These are phyloP conservation scores for Emydomyces testavorans DNA, from an alignment of 2,329 filamentous ascomycete genomes.

Conservation along the genomic window DNA sequence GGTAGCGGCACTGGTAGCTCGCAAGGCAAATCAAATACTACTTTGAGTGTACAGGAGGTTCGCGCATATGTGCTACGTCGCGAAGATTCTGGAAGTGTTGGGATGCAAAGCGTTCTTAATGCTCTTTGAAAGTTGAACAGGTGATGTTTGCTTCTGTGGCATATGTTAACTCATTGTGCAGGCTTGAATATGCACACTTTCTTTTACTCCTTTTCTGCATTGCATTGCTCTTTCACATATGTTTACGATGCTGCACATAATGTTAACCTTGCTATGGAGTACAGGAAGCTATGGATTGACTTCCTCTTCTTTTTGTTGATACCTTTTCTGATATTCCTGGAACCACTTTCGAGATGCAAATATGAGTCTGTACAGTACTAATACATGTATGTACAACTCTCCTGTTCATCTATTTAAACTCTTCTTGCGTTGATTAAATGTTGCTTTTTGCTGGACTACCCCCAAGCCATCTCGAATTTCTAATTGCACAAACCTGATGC, in stretches of 20 bases:
- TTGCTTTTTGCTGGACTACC: too few species aligned
- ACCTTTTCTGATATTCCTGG: not conserved
- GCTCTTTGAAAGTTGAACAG: conserved; percentile 37
- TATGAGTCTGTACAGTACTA: not conserved
- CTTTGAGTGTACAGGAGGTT: conserved; percentile 41
- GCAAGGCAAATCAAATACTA: conserved; percentile 46
- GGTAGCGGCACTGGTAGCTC: conserved; percentile 31
- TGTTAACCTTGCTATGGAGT: not conserved
- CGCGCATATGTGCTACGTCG: conserved; percentile 73
- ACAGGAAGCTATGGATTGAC: not conserved
- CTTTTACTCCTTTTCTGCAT: not conserved
- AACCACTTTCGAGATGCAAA: not conserved
- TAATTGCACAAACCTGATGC: too few species aligned
- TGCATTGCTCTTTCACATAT: not conserved
- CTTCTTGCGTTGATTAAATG: not conserved
- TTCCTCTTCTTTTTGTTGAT: not conserved
- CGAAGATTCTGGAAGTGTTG: conserved; percentile 69
- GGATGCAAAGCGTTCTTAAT: conserved; percentile 71
- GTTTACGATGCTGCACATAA: not conserved
- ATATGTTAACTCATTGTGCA: not conserved
- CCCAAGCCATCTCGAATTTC: too few species aligned
- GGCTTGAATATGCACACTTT: not conserved
- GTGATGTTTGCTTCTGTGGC: not conserved
- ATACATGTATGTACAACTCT: too few species aligned
- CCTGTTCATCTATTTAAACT: too few species aligned